Percentiles rank a stretch among this genome's conserved stretches.
Conservation (phyloP, 176 grass and related monocot genomes). For the Tillandsia leiboldiana region DNA sequence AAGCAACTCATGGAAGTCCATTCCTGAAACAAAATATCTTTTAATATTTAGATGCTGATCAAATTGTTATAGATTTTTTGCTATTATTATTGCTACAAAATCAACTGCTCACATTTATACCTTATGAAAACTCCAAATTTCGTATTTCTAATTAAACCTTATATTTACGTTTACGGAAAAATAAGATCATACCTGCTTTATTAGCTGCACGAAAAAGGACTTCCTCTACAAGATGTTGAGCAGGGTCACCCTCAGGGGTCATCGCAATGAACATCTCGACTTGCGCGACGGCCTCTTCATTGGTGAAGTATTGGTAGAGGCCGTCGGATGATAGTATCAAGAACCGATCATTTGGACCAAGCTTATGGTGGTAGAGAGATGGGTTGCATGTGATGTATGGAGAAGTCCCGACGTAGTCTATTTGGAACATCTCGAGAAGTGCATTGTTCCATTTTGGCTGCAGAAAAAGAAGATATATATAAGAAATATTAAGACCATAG, state of each 20-base stretch:
- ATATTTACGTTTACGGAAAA: background rate
- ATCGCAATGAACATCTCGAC: conserved; percentile 84
- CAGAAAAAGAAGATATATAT: conserved; percentile 8
- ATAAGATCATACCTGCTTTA: conserved; percentile 60
- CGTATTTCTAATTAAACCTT: conserved; percentile 6
- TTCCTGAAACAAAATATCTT: conserved; percentile 36
- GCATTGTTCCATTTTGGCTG: conserved; percentile 97
- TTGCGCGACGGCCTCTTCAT: conserved; percentile 71
- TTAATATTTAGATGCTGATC: background rate
- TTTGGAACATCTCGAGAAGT: conserved; percentile 86
- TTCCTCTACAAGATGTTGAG: conserved; percentile 85
- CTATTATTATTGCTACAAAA: too few relatives aligned
- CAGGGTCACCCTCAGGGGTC: conserved; percentile 87
- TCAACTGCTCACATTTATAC: too few relatives aligned
- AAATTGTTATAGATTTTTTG: too few relatives aligned
- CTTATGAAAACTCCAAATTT: conserved; percentile 24
- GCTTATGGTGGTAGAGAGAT: conserved; percentile 63
- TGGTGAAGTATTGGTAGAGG: conserved; percentile 97
- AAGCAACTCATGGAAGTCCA: conserved; percentile 90
- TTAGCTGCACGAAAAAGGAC: conserved; percentile 86
- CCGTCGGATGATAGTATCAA: conserved; percentile 90
- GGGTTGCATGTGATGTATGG: conserved; percentile 85
- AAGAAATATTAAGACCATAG: background rate
- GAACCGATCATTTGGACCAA: conserved; percentile 70
- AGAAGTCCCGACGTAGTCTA: conserved; percentile 68